Percentiles rank a stretch among this genome's conserved stretches.
These are phyloP conservation scores for Scenedesmus sp. DNA, from an alignment of 163 green algal species.

Conservation along the genomic window DNA sequence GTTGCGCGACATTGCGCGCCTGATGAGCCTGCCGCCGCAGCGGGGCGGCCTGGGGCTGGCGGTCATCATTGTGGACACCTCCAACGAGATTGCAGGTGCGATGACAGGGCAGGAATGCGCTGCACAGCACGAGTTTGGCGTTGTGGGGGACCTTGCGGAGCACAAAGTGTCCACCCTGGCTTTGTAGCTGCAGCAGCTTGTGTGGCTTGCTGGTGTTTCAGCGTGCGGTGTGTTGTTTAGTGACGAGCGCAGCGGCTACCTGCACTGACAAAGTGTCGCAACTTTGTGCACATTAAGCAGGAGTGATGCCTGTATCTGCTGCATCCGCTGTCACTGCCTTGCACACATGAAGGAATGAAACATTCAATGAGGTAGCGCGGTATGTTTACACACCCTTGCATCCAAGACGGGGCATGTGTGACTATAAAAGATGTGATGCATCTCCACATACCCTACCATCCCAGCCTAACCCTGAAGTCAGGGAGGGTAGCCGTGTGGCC, in stretches of 20 bases:
- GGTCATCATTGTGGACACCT: constrained; percentile 93
- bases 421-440: too few relatives aligned
- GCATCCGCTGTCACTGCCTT: not conserved
- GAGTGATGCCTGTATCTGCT: not conserved
- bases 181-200: too few relatives aligned
- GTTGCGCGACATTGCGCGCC: constrained; percentile 81
- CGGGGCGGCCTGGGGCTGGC: constrained; percentile 43
- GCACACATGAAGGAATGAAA: too few relatives aligned
- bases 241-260: not conserved
- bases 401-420: not conserved
- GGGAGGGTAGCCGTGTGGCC: too few relatives aligned
- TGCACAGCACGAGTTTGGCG: too few relatives aligned
- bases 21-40: constrained; percentile 70
- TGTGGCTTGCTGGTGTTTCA: not conserved
- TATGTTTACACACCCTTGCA: too few relatives aligned
- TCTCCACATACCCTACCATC: too few relatives aligned
- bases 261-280: too few relatives aligned
- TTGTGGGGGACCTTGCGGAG: too few relatives aligned
- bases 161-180: not conserved
- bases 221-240: not conserved
- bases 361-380: too few relatives aligned
- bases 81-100: constrained; percentile 87
- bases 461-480: too few relatives aligned
- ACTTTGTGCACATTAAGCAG: too few relatives aligned
- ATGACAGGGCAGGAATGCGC: not conserved